Percentiles rank a stretch among this genome's conserved stretches.
phyloP scores from a whole-genome alignment of 192 early-diverging fungal genomes.

The Funneliformis geosporum region DNA sequence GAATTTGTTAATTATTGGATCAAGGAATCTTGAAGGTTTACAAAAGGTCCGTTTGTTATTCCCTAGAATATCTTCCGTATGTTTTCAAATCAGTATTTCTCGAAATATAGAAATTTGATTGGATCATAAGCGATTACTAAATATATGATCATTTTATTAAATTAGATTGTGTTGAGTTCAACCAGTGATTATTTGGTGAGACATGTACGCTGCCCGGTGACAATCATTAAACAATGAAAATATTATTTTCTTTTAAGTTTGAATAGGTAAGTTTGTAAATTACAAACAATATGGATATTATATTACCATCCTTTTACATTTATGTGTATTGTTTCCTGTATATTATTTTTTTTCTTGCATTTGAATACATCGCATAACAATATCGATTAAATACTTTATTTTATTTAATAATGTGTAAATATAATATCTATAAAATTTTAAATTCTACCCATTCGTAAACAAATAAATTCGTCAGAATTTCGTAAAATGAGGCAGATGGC shows the following conservation, averaged over 20 bases:
- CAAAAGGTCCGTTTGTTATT: conserved; percentile 28
- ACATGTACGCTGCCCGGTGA: conserved; percentile 5
- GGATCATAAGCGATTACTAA: neutral
- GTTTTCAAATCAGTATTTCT: neutral
- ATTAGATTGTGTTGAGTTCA: conserved; percentile 20
- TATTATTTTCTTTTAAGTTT: neutral
- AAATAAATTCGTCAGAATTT: no score
- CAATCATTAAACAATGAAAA: conserved; percentile 10
- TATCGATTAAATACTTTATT: no score
- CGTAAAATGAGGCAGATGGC: no score
- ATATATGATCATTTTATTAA: neutral
- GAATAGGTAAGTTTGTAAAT: neutral
- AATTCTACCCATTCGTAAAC: no score
- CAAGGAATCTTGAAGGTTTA: conserved; percentile 27
- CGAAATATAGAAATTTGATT: neutral
- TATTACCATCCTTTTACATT: no score
- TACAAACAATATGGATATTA: neutral
- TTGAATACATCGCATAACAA: no score
- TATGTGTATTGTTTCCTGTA: no score
- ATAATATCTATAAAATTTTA: no score
- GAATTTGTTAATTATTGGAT: conserved; percentile 29
- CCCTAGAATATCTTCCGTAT: neutral
- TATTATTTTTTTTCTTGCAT: no score
- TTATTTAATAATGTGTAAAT: no score
- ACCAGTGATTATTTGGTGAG: conserved; percentile 24